Conservation (phyloP, 2,329 filamentous ascomycete species). For the Botryotinia narcissicola region DNA sequence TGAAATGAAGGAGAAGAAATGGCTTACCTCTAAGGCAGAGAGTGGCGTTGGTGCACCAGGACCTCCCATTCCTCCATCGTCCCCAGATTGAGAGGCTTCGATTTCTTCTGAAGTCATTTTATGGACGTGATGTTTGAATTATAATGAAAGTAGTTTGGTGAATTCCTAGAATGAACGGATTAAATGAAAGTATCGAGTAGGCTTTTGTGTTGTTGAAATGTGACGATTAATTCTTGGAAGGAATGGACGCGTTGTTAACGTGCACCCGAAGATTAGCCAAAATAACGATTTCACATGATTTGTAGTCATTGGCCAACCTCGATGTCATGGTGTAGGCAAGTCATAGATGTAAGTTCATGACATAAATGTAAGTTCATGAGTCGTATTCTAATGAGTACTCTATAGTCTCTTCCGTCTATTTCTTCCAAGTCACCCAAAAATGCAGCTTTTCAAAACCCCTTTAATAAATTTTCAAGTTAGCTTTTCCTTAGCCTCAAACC, state of each 20-base stretch:
- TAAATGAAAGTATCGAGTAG: neutral
- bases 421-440: neutral
- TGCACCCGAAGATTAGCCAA: conserved; percentile 14
- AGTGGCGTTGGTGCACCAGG: conserved; percentile 94
- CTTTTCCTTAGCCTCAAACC: neutral
- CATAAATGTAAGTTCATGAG: too few relatives aligned
- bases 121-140: neutral
- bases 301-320: neutral
- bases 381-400: neutral
- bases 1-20: neutral
- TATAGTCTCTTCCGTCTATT: neutral
- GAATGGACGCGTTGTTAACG: conserved; percentile 15
- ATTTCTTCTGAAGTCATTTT: conserved; percentile 37
- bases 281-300: conserved; percentile 19
- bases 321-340: neutral
- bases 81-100: conserved; percentile 68
- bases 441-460: neutral
- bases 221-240: neutral
- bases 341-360: too few relatives aligned
- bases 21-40: conserved; percentile 72
- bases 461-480: neutral
- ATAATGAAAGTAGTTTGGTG: neutral
- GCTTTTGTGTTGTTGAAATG: neutral
- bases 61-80: conserved; percentile 71
- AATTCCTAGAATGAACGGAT: neutral